Conservation (phyloP, 164 flowering plant species). For the Saururus chinensis region DNA sequence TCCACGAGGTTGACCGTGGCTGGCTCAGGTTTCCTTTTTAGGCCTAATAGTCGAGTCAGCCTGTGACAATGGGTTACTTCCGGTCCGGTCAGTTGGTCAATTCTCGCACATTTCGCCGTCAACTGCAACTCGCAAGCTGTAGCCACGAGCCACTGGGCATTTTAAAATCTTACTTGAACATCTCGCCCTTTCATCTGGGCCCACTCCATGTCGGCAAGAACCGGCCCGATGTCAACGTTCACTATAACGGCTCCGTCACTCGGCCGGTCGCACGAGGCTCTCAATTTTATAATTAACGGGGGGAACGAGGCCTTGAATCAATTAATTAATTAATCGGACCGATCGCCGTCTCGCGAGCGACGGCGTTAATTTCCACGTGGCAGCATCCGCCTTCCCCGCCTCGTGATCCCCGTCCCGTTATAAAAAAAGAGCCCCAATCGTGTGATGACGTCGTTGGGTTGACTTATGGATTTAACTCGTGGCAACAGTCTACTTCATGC, state of each 20-base stretch:
- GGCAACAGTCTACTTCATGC: too few relatives aligned
- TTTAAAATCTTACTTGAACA: neutral
- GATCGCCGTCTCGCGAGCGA: neutral
- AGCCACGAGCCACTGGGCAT: too few relatives aligned
- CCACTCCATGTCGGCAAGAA: constrained; percentile 1
- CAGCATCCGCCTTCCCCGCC: neutral
- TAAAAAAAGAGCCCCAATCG: too few relatives aligned
- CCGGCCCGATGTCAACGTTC: constrained; percentile 1
- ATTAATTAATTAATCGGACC: neutral
- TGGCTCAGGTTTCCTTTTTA: too few relatives aligned
- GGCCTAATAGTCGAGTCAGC: too few relatives aligned
- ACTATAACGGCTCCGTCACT: constrained; percentile 2
- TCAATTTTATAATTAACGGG: neutral
- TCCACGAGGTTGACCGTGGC: too few relatives aligned
- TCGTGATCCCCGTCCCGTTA: constrained; percentile 3
- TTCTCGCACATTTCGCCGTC: too few relatives aligned
- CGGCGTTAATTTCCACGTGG: constrained; percentile 2
- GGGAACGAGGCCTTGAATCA: neutral
- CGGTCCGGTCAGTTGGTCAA: too few relatives aligned
- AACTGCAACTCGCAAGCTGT: too few relatives aligned
- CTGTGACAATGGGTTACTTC: too few relatives aligned
- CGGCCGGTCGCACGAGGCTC: neutral
- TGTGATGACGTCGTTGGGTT: too few relatives aligned
- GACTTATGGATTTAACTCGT: too few relatives aligned
- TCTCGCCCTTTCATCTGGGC: neutral